These are phyloP conservation scores for Aspergillus indologenus DNA, from an alignment of 495 filamentous ascomycete genomes.

Conservation along the genomic window DNA sequence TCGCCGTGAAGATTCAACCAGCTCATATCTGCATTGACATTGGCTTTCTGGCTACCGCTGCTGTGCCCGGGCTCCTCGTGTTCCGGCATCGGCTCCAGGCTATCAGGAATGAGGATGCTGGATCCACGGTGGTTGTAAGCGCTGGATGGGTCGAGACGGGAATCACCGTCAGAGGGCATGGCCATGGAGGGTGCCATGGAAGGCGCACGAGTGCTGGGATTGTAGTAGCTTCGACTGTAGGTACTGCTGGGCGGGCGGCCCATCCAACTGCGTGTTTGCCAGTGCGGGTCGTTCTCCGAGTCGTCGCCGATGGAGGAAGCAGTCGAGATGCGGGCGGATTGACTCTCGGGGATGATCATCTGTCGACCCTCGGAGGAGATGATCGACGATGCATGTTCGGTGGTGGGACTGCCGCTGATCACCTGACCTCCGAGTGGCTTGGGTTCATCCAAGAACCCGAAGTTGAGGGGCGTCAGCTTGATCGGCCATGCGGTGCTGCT, in stretches of 20 bases:
- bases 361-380: constrained; percentile 22
- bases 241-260: constrained; percentile 56
- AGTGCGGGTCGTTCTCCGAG: constrained; percentile 49
- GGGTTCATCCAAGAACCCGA: constrained; percentile 39
- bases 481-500: constrained; percentile 43
- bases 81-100: constrained; percentile 41
- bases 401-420: constrained; percentile 63
- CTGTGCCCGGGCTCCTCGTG: constrained; percentile 7
- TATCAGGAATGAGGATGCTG: constrained; percentile 36
- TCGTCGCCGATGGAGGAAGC: constrained; percentile 53
- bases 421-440: constrained; percentile 50
- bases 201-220: constrained; percentile 32
- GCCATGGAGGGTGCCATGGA: constrained; percentile 19
- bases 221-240: constrained; percentile 56
- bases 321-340: constrained; percentile 62
- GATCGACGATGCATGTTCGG: constrained; percentile 49
- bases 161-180: constrained; percentile 13
- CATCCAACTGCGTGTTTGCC: constrained; percentile 40
- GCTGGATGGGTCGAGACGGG: constrained; percentile 17
- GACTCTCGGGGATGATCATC: constrained; percentile 51
- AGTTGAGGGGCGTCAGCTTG: constrained; percentile 33
- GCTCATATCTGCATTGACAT: constrained; percentile 63
- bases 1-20: constrained; percentile 64
- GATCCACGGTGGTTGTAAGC: constrained; percentile 33
- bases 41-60: constrained; percentile 1